Evolutionary conservation across 805 yeast genomes (phyloP), one percentile per base, ranked within the genome.

Genomic region (Barnettozyma californica): DNA sequence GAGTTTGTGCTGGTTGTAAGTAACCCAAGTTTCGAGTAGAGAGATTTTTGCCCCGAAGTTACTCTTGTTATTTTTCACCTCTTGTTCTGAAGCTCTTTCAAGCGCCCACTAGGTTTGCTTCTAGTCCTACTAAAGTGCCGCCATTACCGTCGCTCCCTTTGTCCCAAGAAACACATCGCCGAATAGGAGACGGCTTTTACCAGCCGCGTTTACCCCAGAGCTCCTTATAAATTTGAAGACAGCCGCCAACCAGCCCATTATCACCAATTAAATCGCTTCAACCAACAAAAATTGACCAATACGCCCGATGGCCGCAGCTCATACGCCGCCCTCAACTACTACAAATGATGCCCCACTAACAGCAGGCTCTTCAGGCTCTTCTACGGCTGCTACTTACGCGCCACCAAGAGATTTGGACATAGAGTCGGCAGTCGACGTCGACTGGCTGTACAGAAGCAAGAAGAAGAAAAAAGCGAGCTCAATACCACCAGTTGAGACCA

Each of bases 371-470:
- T 10, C 21, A 10, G 38, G 14, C 16, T 29, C 33, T 5, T 29
- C 33, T 16, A 29, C 16, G 4, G 33, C 33, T n/a, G 33, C 38
- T 18, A 7, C 23, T 35, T 23, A 5, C 7, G 18, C 41, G 26
- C 29, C 29, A 7, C 29, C 18, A 14, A n/a, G 16, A 14, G 41
- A 38, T 5, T 7, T 26, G 14, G 34, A 25, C n/a, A 3, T 13
- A 18, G 33, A 25, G 34, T 25, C 31, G 13, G n/a, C 31, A 25
- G 56, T 87, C 40, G 92, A 86, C 56, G 90, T 87, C 11, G 95
- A 86, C 60, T 87, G 95, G 95, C 69, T 87, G 25, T 86, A 86
- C 61, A 72, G 89, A 57, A 91, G 91, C n/a, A 83, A 83, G 61
- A 81, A 83, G 37, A 72, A 80, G 45, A 64, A 54, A 45, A 57